Base-by-base conservation (phyloP, 345 rosid genomes). In the Sonneratia caseolaris region DNA sequence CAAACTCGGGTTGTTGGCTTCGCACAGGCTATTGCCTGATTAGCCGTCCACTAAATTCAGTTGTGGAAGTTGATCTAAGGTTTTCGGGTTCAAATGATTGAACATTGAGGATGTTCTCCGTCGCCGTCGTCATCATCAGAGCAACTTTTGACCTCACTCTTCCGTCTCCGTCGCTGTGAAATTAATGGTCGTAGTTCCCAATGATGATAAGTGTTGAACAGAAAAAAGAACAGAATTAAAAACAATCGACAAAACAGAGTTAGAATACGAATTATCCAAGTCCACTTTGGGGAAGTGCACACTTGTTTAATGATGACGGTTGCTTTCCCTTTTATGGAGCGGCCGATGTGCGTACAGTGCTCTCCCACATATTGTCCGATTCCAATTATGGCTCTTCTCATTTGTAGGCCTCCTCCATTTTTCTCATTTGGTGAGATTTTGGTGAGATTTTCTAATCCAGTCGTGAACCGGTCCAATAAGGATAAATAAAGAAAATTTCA, bases 241-340 rank as follows among this genome's bases (percentile, higher is more conserved):
- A 27, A 27, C 32, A 27, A 27, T 1, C 32, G 32, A 27, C 32
- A 27, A 27, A 27, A 27, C 0, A 27, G 32, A 0, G 32, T 0
- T 27, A 27, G 32, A 27, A 0, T 27, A 27, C 32, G 1, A 27
- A 27, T 27, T 27, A 27, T 27, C 32, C 32, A 27, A 3, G 77
- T 82, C 74, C 84, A 84, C 71, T 75, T 72, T 81, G 53, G 27
- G 86, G 83, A 80, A 78, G 79, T 82, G 80, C 77, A 75, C 5
- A 19, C 42, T 16, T 51, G 37, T 35, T 70, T 69, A 66, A 66
- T 40, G 59, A 56, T 53, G 24, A 27, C 32, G 36, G 43, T 32
- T 53, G 73, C 75, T 81, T 81, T 70, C 84, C 86, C 76, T 79
- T 79, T 79, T 81, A 51, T n/a, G 76, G 86, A 71, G 81, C 70